phyloP scores from a whole-genome alignment of 2,329 filamentous ascomycete species.

The Xylariaceae sp. region DNA sequence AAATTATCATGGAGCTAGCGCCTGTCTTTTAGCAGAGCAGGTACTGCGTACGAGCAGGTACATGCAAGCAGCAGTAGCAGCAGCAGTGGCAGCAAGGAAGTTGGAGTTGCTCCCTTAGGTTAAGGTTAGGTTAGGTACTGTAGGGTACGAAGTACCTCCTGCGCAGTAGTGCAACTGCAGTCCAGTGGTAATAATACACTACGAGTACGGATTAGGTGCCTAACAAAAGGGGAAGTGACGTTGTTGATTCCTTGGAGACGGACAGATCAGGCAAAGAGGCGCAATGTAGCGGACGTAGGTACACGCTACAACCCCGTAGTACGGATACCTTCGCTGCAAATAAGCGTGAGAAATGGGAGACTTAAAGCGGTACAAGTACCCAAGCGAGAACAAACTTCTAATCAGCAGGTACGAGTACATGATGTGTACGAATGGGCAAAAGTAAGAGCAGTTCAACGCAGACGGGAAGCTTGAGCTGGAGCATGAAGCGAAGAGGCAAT shows the following conservation, averaged over 20 bases:
- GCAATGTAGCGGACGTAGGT: background rate
- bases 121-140: background rate
- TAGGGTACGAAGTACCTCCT: background rate
- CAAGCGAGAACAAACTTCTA: too few relatives aligned
- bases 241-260: constrained; percentile 1
- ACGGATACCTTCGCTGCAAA: too few relatives aligned
- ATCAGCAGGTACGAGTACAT: too few relatives aligned
- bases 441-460: too few relatives aligned
- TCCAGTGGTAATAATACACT: background rate
- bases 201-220: constrained; percentile 7
- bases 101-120: background rate
- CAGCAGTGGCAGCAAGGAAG: constrained; percentile 2
- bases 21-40: constrained; percentile 3
- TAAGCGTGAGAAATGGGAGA: too few relatives aligned
- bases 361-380: too few relatives aligned
- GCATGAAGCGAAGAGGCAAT: too few relatives aligned
- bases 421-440: too few relatives aligned
- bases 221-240: constrained; percentile 7
- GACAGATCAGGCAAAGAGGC: background rate
- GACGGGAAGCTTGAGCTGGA: too few relatives aligned
- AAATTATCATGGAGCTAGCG: constrained; percentile 16
- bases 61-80: too few relatives aligned
- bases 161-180: background rate
- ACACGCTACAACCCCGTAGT: background rate
- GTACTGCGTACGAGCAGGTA: too few relatives aligned